phyloP scores from a whole-genome alignment of 2,329 filamentous ascomycete genomes.

The Zarea fungicola region DNA sequence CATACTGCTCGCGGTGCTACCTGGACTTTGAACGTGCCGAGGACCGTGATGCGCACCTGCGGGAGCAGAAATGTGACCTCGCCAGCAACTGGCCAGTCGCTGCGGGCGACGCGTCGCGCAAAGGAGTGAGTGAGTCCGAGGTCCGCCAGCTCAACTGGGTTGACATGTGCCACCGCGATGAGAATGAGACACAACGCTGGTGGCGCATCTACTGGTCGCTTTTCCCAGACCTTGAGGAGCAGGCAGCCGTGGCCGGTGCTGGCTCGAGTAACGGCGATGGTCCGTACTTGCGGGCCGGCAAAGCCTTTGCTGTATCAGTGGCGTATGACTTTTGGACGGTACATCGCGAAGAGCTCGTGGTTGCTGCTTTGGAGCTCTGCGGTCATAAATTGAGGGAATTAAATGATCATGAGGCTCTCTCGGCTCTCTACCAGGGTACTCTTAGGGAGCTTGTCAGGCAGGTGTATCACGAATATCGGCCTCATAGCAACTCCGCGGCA shows the following conservation, averaged over 20 bases:
- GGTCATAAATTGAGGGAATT: neutral
- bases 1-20: neutral
- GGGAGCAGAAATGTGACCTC: neutral
- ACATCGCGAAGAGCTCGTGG: neutral
- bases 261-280: neutral
- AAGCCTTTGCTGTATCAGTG: neutral
- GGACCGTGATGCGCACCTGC: neutral
- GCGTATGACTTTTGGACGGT: neutral
- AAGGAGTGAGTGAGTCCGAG: neutral
- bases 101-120: neutral
- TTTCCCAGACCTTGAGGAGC: no score
- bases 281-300: neutral
- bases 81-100: neutral
- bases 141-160: neutral
- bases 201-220: no score
- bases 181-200: neutral
- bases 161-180: neutral
- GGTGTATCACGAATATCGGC: no score
- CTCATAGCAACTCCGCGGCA: no score
- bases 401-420: neutral
- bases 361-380: neutral
- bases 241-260: no score
- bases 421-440: no score
- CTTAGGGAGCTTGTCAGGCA: no score
- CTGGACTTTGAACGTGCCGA: neutral